Percentiles rank a stretch among this genome's conserved stretches.
phyloP scores from a whole-genome alignment of 495 filamentous ascomycete genomes.

The Talaromyces wortmannii region DNA sequence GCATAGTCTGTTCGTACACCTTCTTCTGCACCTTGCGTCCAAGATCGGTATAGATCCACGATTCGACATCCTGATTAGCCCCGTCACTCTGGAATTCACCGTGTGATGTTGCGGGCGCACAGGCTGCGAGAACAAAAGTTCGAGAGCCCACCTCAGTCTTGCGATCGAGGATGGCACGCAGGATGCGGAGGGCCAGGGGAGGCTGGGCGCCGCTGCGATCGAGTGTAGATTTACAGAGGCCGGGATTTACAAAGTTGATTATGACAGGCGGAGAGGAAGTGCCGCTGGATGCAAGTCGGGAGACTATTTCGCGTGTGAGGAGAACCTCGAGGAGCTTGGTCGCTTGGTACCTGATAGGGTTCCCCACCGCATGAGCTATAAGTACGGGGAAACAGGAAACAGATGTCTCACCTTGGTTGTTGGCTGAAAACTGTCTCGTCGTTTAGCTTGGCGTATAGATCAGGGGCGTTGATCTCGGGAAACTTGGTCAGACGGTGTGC shows the following conservation, averaged over 20 bases:
- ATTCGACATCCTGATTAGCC: background rate
- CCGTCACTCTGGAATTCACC: slow-evolving; percentile 1
- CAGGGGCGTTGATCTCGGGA: slow-evolving; percentile 8
- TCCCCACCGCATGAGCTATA: background rate
- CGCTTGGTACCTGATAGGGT: background rate
- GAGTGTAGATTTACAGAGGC: slow-evolving; percentile 4
- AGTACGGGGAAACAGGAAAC: background rate
- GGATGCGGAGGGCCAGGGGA: slow-evolving; percentile 1
- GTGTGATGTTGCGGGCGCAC: background rate
- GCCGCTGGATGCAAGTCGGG: background rate
- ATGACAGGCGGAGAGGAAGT: slow-evolving; percentile 6
- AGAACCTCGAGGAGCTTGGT: slow-evolving; percentile 24
- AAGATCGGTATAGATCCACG: background rate
- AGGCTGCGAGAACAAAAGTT: slow-evolving; percentile 27
- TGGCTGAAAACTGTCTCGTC: slow-evolving; percentile 5
- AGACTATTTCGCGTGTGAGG: slow-evolving; percentile 13
- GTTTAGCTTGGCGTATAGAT: slow-evolving; percentile 13
- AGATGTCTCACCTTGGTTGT: background rate
- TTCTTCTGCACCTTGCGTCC: background rate
- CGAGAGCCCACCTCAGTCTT: slow-evolving; percentile 34
- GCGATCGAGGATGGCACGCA: slow-evolving; percentile 3
- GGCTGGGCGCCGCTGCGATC: background rate
- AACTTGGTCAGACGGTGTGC: slow-evolving; percentile 5
- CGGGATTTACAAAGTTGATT: slow-evolving; percentile 11
- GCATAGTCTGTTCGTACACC: background rate